Evolutionary conservation across 108 stramenopile genomes (phyloP).

Genomic region (Fragilariopsis cylindrus): DNA sequence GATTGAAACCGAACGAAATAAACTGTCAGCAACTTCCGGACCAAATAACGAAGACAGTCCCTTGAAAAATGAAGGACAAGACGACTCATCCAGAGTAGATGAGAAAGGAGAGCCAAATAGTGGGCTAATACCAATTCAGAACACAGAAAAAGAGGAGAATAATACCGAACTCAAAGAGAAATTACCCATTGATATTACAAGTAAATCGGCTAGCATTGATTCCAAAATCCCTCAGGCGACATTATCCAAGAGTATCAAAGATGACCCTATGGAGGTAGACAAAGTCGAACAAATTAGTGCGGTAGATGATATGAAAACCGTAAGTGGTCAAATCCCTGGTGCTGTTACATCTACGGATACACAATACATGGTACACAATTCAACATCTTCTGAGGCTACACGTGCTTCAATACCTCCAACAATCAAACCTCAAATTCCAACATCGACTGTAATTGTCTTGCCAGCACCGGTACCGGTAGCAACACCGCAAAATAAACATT

Average conservation of each 20-base stretch:
- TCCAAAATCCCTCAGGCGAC: neutral
- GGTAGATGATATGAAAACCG: neutral
- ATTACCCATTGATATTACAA: neutral
- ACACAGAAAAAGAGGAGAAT: neutral
- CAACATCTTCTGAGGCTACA: neutral
- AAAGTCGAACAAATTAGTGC: neutral
- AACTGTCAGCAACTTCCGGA: too few species aligned
- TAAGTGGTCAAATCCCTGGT: neutral
- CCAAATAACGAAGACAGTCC: too few species aligned
- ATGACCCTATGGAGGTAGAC: conserved; percentile 13
- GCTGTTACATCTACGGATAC: neutral
- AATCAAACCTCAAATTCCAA: neutral
- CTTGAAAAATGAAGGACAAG: too few species aligned
- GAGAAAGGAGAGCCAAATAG: too few species aligned
- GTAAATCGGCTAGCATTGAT: too few species aligned
- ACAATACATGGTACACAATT: neutral
- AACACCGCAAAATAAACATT: neutral
- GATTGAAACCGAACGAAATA: too few species aligned
- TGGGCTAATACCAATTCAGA: too few species aligned
- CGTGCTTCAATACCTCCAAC: neutral
- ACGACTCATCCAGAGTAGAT: too few species aligned
- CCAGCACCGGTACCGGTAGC: neutral
- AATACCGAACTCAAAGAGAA: neutral
- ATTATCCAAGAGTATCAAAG: neutral
- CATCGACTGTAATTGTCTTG: neutral